Base-by-base conservation (phyloP, 352 stramenopile species). In the Pythium folliculosum region DNA sequence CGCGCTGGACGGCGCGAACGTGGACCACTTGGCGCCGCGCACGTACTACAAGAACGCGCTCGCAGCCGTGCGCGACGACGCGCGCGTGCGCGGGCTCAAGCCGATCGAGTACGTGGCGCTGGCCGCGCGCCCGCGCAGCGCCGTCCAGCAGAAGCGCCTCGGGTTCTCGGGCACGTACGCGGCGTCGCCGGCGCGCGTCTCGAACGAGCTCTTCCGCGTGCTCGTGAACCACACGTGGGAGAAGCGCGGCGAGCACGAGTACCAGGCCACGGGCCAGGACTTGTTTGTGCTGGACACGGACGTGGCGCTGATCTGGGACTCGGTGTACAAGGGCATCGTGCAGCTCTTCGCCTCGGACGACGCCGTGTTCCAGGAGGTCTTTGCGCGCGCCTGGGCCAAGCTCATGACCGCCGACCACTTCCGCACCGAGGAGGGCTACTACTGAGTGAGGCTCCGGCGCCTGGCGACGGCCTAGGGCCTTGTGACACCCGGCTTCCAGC, bases 351-450 rank as follows among this genome's bases (percentile, higher is more conserved):
- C 50, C 4, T 30, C 50, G 13, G 25, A 56, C 16, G 50, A 56
- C 3, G 50, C 3, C 13, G 3, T 56, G 5, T 56, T 56, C 50
- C 32, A 56, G 25, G 16, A 56, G 16, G 50, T 43, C 25, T 56
- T 56, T 43, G 25, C 50, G 50, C 9, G n/a, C 25, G 50, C 50
- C 7, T 56, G 50, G 50, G 32, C 50, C 50, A 43, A 32, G 50
- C 50, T 56, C 50, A 56, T 43, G 50, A 40, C 13, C 8, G 50
- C 50, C 14, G 50, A 56, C 50, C 50, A 56, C 25, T 56, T 56
- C 12, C n/a, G 50, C 50, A 25, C 25, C 27, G 35, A 22, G 23
- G 23, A 38, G 14, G 50, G 50, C 9, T 38, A 56, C 25, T 56
- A 43, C 50, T 56, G 27, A 43, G 27, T 32, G 5, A 5, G 27